A percentile compares a stretch with the other conserved stretches of the same genome.
phyloP scores from a whole-genome alignment of 2,329 filamentous ascomycete genomes.

The Daldinia eschscholtzii region DNA sequence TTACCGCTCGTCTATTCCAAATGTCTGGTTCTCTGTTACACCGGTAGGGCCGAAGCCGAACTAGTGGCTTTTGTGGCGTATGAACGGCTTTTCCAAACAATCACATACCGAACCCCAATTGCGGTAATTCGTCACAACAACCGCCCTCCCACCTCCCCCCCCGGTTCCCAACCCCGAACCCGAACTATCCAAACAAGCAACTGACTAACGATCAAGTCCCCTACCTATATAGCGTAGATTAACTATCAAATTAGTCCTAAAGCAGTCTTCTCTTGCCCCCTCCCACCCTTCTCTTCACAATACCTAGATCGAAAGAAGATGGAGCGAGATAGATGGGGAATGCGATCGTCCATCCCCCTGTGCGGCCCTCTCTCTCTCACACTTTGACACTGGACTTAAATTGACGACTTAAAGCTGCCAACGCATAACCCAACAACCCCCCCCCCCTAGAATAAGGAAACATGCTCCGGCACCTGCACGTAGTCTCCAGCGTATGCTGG shows the following conservation, averaged over 20 bases:
- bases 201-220: neutral
- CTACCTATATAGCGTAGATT: constrained; percentile 3
- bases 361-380: constrained; percentile 10
- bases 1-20: constrained; percentile 35
- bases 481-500: constrained; percentile 25
- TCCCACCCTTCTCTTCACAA: constrained; percentile 11
- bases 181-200: constrained; percentile 6
- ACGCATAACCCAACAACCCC: constrained; percentile 8
- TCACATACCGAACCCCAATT: constrained; percentile 36
- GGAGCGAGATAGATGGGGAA: constrained; percentile 22
- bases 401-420: constrained; percentile 26
- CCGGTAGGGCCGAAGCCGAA: constrained; percentile 39
- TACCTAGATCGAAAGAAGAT: constrained; percentile 23
- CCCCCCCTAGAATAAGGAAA: constrained; percentile 9
- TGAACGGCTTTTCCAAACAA: constrained; percentile 29
- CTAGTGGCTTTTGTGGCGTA: constrained; percentile 21
- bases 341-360: constrained; percentile 18
- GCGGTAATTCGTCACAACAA: constrained; percentile 28
- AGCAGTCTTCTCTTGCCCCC: neutral
- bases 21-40: constrained; percentile 33
- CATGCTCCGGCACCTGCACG: constrained; percentile 10
- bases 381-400: constrained; percentile 25
- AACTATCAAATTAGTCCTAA: constrained; percentile 7
- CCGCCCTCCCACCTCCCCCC: neutral
- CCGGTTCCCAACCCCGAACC: neutral